These are phyloP conservation scores for Aspergillus vadensis DNA, from an alignment of 2,329 filamentous ascomycete genomes.

Conservation along the genomic window DNA sequence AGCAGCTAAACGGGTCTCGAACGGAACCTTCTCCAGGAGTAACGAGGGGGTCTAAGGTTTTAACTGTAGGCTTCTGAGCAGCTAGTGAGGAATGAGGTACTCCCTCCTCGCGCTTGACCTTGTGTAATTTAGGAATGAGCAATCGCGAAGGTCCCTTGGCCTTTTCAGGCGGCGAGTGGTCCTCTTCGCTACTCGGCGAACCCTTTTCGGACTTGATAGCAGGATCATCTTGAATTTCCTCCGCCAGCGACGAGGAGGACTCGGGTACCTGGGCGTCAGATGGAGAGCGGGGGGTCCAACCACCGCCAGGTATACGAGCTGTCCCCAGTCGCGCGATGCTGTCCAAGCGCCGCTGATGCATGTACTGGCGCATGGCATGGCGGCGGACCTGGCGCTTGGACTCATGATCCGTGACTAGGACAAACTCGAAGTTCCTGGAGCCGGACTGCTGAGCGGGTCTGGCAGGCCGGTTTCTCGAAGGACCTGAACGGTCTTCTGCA, in stretches of 20 bases:
- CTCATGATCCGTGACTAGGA: constrained; percentile 35
- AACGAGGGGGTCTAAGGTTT: constrained; percentile 16
- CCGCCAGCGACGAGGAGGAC: constrained; percentile 12
- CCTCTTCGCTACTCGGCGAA: constrained; percentile 15
- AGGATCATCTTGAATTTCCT: constrained; percentile 14
- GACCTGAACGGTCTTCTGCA: constrained; percentile 11
- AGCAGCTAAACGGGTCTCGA: constrained; percentile 32
- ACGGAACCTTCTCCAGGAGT: constrained; percentile 21
- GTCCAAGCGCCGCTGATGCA: constrained; percentile 36
- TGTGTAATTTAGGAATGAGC: constrained; percentile 14
- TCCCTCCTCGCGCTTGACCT: constrained; percentile 19
- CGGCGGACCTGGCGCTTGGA: constrained; percentile 37
- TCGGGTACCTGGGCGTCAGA: constrained; percentile 9
- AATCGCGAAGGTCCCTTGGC: constrained; percentile 9
- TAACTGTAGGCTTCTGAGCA: not conserved
- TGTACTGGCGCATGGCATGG: constrained; percentile 41
- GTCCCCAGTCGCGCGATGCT: constrained; percentile 35
- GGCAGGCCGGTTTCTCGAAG: constrained; percentile 11
- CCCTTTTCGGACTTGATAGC: constrained; percentile 3
- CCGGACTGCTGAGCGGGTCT: constrained; percentile 1
- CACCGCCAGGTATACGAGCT: constrained; percentile 28
- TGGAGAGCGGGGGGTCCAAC: constrained; percentile 25
- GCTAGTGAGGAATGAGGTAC: constrained; percentile 1
- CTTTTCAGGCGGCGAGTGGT: constrained; percentile 5
- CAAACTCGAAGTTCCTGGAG: constrained; percentile 35